Percentiles rank a stretch among this genome's conserved stretches.
These are phyloP conservation scores for Penicillium goetzii DNA, from an alignment of 495 filamentous ascomycete genomes.

Conservation along the genomic window DNA sequence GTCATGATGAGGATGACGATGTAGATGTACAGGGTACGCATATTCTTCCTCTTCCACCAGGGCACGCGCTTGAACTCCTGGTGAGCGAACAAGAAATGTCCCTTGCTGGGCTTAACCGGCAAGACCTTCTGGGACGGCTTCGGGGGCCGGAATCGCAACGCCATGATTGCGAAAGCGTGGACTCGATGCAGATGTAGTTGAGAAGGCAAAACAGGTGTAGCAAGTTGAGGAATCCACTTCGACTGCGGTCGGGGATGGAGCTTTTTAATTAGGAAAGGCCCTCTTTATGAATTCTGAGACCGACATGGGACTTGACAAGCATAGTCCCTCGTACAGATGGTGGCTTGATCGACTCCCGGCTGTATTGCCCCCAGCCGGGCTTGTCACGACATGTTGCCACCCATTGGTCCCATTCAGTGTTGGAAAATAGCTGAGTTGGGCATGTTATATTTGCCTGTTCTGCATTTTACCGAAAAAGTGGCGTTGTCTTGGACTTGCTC, in stretches of 20 bases:
- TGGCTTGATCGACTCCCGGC: background rate
- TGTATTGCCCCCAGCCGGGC: background rate
- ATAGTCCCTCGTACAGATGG: background rate
- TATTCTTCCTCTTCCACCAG: conserved; percentile 8
- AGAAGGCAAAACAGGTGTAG: background rate
- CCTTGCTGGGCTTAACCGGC: background rate
- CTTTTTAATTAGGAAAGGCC: background rate
- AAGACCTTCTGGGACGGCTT: background rate
- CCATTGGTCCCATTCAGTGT: background rate
- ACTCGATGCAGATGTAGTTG: background rate
- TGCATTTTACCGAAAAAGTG: conserved; percentile 4
- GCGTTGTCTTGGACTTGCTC: background rate
- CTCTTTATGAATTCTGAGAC: background rate
- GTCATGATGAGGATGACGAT: conserved; percentile 14
- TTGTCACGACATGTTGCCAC: background rate
- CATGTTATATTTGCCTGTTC: background rate
- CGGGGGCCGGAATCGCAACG: conserved; percentile 6
- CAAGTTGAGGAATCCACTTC: background rate
- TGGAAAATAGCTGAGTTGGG: background rate
- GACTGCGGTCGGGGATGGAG: background rate
- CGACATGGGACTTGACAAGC: background rate
- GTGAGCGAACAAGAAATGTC: conserved; percentile 4
- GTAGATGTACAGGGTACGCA: conserved; percentile 13
- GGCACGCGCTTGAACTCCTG: conserved; percentile 4
- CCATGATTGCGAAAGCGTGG: background rate